A percentile compares a stretch with the other conserved stretches of the same genome.
Conservation (phyloP, 495 filamentous ascomycete species). For the Aspergillus biplanus region DNA sequence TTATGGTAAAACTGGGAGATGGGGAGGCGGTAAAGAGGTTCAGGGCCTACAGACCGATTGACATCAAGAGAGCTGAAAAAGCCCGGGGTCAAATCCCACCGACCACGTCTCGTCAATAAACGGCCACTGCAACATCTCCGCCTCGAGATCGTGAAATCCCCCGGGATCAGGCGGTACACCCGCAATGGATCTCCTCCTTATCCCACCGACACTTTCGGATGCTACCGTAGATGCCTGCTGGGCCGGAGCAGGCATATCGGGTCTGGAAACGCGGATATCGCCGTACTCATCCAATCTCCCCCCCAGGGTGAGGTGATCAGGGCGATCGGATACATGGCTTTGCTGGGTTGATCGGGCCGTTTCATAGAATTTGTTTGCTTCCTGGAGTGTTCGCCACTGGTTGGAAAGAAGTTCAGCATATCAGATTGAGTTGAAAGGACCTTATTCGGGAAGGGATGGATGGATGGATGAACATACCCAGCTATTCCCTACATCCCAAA, state of each 20-base stretch:
- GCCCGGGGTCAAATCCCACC: slow-evolving; percentile 35
- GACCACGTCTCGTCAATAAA: slow-evolving; percentile 51
- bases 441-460: background rate
- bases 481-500: slow-evolving; percentile 47
- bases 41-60: too few species aligned
- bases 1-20: too few species aligned
- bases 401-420: background rate
- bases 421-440: background rate
- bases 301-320: slow-evolving; percentile 38
- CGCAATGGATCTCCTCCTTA: background rate
- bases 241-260: slow-evolving; percentile 7
- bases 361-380: slow-evolving; percentile 48
- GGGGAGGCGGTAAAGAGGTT: too few species aligned
- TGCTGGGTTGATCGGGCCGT: slow-evolving; percentile 36
- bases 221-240: background rate
- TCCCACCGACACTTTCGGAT: background rate
- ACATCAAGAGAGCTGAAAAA: too few species aligned
- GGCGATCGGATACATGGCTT: slow-evolving; percentile 27
- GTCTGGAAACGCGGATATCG: slow-evolving; percentile 37
- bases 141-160: slow-evolving; percentile 31
- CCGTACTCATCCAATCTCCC: slow-evolving; percentile 49
- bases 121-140: slow-evolving; percentile 51
- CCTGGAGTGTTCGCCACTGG: slow-evolving; percentile 48
- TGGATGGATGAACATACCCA: slow-evolving; percentile 35
- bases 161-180: background rate